Base-by-base conservation (phyloP, 148 eudicot species). In the Rhododendron molle region DNA sequence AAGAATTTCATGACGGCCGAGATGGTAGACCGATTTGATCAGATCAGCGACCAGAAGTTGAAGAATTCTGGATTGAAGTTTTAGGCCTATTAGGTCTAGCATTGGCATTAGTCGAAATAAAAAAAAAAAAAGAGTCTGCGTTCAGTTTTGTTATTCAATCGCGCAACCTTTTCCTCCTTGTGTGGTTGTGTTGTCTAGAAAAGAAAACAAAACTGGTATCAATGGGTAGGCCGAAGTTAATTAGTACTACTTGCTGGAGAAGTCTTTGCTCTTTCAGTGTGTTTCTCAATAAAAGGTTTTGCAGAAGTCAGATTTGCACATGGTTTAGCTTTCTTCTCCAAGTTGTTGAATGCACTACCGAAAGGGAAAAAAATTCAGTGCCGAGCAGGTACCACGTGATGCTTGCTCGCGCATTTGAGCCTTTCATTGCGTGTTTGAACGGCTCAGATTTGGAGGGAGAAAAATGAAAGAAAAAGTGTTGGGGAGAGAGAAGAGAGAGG, bases 1-100 rank as follows among this genome's bases (percentile, higher is more conserved):
- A 65, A 62, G 76, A 65, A 82, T 15, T 65, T 62, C 5, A 15
- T 82, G 76, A 65, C 84, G 36, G 84, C 58, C 0, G 84, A 82
- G 36, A 82, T 82, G 84, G 76, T 65, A 10, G 76, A 82, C 84
- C 46, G 56, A 15, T 5, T 82, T 5, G 76, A 82, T n/a, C 76
- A 1, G 76, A 82, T 82, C 56, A 82, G 36, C 43, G 76, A 82
- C 26, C 23, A 82, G 3, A 82, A 82, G 56, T 43, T 82, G 0
- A 7, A 28, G n/a, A 26, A 43, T 15, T 82, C 38, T 65, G 84
- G 76, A 21, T 85, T 73, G 83, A 86, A 40, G 85, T 87, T 80
- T 86, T 79, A 82, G 88, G 36, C n/a, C 26, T 23, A 11, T 5
- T 77, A 11, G 80, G 20, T 73, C 43, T 73, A 73, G 77, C 21